Percentiles rank a stretch among this genome's conserved stretches.
These are phyloP conservation scores for Parasitella parasitica DNA, from an alignment of 371 early-diverging fungal species.

Conservation along the genomic window DNA sequence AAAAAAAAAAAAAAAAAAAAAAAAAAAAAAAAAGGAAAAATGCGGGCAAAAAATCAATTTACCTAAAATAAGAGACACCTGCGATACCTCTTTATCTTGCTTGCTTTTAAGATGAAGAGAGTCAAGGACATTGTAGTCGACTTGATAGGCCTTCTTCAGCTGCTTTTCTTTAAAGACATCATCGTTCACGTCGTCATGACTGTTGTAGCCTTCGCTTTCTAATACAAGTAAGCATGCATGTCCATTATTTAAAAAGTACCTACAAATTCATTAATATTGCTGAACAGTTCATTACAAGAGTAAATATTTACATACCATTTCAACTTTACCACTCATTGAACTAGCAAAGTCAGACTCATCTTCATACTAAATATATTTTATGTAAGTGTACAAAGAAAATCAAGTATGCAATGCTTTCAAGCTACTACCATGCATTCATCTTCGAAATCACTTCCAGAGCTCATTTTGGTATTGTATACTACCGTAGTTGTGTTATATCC, in stretches of 20 bases:
- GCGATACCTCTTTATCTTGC: conserved; percentile 45
- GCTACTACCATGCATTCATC: conserved; percentile 25
- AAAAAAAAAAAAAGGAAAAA: not conserved
- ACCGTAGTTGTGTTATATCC: not conserved
- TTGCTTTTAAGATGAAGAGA: conserved; percentile 22
- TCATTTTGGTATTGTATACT: conserved; percentile 8
- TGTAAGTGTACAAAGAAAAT: not conserved
- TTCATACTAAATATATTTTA: conserved; percentile 14
- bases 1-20: no score
- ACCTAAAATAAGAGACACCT: conserved; percentile 48
- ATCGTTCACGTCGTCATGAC: conserved; percentile 34
- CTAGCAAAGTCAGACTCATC: conserved; percentile 34
- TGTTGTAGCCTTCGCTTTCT: conserved; percentile 38
- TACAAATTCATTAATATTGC: not conserved
- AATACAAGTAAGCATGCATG: not conserved
- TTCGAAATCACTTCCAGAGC: conserved; percentile 27
- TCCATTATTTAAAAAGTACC: not conserved
- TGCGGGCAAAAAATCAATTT: conserved; percentile 7
- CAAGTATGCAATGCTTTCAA: not conserved
- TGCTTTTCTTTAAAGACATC: conserved; percentile 34
- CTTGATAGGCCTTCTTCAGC: conserved; percentile 41
- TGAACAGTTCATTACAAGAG: not conserved
- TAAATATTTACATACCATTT: not conserved
- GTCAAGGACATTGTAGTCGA: conserved; percentile 38
- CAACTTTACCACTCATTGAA: conserved; percentile 30